Base-by-base conservation (phyloP, 2,329 filamentous ascomycete genomes). In the Cytospora mali region DNA sequence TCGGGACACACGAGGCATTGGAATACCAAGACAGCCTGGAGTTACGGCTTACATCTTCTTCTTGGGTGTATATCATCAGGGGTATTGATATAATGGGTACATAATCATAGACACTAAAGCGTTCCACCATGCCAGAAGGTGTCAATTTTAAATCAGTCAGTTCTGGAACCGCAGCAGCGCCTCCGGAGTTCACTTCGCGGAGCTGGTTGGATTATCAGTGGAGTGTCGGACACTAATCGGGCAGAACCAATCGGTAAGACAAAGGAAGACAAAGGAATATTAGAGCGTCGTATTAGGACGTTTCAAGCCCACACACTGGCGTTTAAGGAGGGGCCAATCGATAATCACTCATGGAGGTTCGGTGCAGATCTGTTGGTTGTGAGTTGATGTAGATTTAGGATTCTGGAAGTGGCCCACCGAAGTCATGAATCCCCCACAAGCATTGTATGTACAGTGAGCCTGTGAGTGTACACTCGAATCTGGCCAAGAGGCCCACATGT, bases 1-100 rank as follows among this genome's bases (percentile, higher is more conserved):
- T 60, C 28, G 54, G n/a, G 35, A 46, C 33, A 21, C 27, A 53
- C 16, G 31, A 46, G 35, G 54, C 60, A 62, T 58, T 39, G 27
- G 28, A 35, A 50, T 39, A 54, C 27, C 28, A 50, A 23, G 35
- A 58, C 39, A 58, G 61, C 61, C 55, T 49, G 61, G 61, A 49
- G 61, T 62, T 39, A 6, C 11, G 60, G 28, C 25, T 54, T 42
- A 18, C 16, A 23, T 4, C 48, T 53, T 51, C 21, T 14, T 21
- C 3, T 16, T 58, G 33, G 33, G 23, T 25, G 16, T 39, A 28
- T 42, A 48, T 42, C 6, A 28, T 29, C 18, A 1, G 9, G 23
- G 5, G 42, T 18, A 33, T 23, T 28, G 27, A 21, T 48, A 46
- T 18, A 28, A 46, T 16, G 25, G 54, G 21, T 48, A 46, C 35